These are phyloP conservation scores for Scleroderma citrinum DNA, from an alignment of 768 basidiomycete genomes.

Conservation along the genomic window DNA sequence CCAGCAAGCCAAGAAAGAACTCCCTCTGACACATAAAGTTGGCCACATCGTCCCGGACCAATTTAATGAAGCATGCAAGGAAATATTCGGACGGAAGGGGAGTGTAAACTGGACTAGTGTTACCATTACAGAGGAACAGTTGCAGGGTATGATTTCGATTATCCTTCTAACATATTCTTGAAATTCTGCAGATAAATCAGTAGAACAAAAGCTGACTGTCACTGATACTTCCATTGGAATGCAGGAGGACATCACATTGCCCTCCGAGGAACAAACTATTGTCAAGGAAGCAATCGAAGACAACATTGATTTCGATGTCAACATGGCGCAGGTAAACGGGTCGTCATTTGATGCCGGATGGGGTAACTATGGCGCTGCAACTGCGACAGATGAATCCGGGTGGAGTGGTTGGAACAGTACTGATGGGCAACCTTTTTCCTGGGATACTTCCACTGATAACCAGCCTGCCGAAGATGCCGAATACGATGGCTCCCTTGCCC, in stretches of 20 bases:
- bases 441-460: slow-evolving; percentile 8
- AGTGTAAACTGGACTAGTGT: slow-evolving; percentile 31
- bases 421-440: slow-evolving; percentile 1
- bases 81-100: slow-evolving; percentile 44
- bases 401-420: slow-evolving; percentile 8
- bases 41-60: slow-evolving; percentile 35
- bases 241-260: slow-evolving; percentile 13
- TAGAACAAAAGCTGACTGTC: slow-evolving; percentile 14
- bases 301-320: slow-evolving; percentile 17
- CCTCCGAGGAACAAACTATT: slow-evolving; percentile 16
- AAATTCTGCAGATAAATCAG: not conserved
- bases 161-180: not conserved
- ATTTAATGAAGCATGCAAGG: slow-evolving; percentile 44
- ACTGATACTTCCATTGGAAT: slow-evolving; percentile 12
- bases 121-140: slow-evolving; percentile 3
- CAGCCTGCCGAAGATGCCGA: slow-evolving; percentile 1
- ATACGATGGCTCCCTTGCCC: not conserved
- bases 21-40: slow-evolving; percentile 37
- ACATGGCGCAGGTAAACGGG: slow-evolving; percentile 1
- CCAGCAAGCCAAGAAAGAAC: slow-evolving; percentile 36
- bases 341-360: not conserved
- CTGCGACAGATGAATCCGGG: not conserved
- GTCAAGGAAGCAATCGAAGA: slow-evolving; percentile 26
- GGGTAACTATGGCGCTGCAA: slow-evolving; percentile 11
- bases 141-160: slow-evolving; percentile 1